Evolutionary conservation across 2,329 filamentous ascomycete genomes (phyloP).

Genomic region (Aspergillus spinulosporus): DNA sequence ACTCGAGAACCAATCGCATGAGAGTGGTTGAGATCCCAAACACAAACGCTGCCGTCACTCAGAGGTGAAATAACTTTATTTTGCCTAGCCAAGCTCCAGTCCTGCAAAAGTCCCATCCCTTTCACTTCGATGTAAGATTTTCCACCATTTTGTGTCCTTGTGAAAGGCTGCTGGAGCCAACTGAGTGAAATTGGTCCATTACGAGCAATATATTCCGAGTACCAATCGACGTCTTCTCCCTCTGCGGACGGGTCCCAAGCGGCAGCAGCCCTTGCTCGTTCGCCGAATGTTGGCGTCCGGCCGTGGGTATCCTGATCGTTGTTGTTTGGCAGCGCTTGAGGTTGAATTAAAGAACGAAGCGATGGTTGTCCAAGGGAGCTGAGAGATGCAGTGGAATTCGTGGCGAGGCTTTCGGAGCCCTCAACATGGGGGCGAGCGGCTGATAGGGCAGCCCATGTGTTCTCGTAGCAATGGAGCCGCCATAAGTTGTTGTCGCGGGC

Average conservation of each 20-base stretch:
- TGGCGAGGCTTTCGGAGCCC: constrained; percentile 51
- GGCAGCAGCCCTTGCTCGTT: constrained; percentile 45
- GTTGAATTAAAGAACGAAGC: constrained; percentile 36
- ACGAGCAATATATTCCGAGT: constrained; percentile 83
- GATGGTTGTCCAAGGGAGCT: constrained; percentile 35
- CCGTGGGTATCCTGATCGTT: constrained; percentile 4
- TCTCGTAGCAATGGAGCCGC: constrained; percentile 71
- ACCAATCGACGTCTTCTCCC: constrained; percentile 75
- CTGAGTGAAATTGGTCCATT: constrained; percentile 69
- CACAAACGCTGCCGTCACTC: constrained; percentile 81
- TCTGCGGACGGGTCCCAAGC: constrained; percentile 83
- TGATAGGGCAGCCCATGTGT: constrained; percentile 65
- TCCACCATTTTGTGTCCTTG: constrained; percentile 35
- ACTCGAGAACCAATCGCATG: constrained; percentile 30
- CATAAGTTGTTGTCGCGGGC: constrained; percentile 75
- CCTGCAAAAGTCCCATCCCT: constrained; percentile 68
- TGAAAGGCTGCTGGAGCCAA: constrained; percentile 69
- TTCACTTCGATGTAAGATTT: constrained; percentile 62
- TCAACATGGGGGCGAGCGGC: constrained; percentile 25
- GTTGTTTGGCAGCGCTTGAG: constrained; percentile 9
- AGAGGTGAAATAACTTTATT: constrained; percentile 71
- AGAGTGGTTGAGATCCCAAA: constrained; percentile 71
- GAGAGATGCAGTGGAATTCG: constrained; percentile 36
- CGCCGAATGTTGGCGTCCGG: constrained; percentile 25
- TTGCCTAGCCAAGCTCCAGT: constrained; percentile 53